Conservation (phyloP, 495 filamentous ascomycete genomes). For the Penicillium atrosanguineum region DNA sequence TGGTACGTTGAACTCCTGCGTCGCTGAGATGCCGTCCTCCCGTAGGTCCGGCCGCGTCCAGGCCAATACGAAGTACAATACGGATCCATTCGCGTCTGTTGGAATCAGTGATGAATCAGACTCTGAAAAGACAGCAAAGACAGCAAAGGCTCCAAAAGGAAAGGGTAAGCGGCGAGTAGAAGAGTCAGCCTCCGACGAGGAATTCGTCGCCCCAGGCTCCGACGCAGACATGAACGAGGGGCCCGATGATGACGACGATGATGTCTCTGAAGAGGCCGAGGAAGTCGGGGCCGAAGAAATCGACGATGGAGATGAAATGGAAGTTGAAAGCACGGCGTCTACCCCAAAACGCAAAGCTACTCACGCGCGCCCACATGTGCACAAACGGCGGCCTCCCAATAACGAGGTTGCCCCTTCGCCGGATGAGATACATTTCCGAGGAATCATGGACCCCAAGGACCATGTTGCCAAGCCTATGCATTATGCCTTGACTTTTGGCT, state of each 20-base stretch:
- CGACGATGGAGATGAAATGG: conserved; percentile 15
- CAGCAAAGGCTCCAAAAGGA: not conserved
- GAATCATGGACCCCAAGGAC: conserved; percentile 35
- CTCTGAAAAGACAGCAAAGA: conserved; percentile 2
- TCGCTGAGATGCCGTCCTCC: conserved; percentile 24
- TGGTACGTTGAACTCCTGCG: not conserved
- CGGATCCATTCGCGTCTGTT: conserved; percentile 34
- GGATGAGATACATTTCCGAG: conserved; percentile 35
- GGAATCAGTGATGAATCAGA: conserved; percentile 35
- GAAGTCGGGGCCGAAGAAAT: conserved; percentile 6
- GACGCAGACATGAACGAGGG: conserved; percentile 20
- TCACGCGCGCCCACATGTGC: not conserved
- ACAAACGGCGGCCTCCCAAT: conserved; percentile 2
- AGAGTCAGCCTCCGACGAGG: conserved; percentile 29
- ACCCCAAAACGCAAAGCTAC: not conserved
- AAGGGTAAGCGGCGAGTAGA: conserved; percentile 22
- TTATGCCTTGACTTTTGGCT: conserved; percentile 39
- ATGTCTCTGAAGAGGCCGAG: conserved; percentile 12
- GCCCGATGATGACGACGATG: conserved; percentile 15
- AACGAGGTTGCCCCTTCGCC: not conserved
- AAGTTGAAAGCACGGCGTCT: conserved; percentile 3
- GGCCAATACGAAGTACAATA: conserved; percentile 32
- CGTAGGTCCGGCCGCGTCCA: conserved; percentile 42
- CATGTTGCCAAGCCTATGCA: conserved; percentile 41
- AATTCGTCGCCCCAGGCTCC: conserved; percentile 23